Conservation (phyloP, 2,329 filamentous ascomycete species). For the Calonectria montana region DNA sequence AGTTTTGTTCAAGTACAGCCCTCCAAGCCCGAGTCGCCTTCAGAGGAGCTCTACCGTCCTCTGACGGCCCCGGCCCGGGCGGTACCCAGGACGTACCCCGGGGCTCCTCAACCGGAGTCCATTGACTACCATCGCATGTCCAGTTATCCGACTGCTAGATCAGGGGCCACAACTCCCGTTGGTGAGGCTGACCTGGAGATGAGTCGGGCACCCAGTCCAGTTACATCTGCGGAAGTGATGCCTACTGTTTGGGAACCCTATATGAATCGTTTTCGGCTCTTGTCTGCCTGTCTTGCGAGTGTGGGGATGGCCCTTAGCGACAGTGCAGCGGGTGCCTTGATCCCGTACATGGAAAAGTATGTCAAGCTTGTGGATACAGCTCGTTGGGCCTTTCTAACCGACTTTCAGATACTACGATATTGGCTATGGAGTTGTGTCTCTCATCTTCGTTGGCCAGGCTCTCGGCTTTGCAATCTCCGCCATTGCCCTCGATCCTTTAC, state of each 20-base stretch:
- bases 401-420: conserved; percentile 72
- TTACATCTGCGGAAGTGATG: conserved; percentile 54
- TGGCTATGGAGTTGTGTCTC: conserved; percentile 81
- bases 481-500: conserved; percentile 73
- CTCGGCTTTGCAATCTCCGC: conserved; percentile 81
- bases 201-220: conserved; percentile 63
- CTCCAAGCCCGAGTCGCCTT: conserved; percentile 25
- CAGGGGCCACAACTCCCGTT: conserved; percentile 23
- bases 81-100: conserved; percentile 53
- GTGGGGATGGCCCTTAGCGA: conserved; percentile 81
- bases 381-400: not conserved
- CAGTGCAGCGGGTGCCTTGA: conserved; percentile 79
- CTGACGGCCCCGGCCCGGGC: conserved; percentile 49
- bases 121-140: conserved; percentile 45
- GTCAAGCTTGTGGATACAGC: conserved; percentile 10
- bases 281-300: conserved; percentile 72
- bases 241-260: conserved; percentile 69
- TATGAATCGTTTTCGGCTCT: conserved; percentile 78
- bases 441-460: conserved; percentile 85
- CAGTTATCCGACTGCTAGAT: conserved; percentile 5
- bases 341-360: conserved; percentile 81
- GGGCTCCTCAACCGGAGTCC: conserved; percentile 48
- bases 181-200: conserved; percentile 58
- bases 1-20: conserved; percentile 49
- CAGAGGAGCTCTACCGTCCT: conserved; percentile 35